Percentiles rank a stretch among this genome's conserved stretches.
These are phyloP conservation scores for Hibiscus trionum DNA, from an alignment of 345 rosid genomes.

Conservation along the genomic window DNA sequence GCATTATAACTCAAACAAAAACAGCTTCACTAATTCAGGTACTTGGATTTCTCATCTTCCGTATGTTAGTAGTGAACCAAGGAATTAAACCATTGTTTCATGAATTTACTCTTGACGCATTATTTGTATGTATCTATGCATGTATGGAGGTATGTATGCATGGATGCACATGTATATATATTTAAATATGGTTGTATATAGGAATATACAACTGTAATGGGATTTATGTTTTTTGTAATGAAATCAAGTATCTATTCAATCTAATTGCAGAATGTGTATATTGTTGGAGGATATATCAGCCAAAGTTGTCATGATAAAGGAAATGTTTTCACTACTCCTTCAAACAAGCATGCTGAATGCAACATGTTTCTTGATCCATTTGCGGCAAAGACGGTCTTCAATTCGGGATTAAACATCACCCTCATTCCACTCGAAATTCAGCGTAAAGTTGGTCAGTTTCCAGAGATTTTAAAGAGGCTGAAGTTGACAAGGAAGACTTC, in stretches of 20 bases:
- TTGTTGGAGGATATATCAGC: constrained; percentile 79
- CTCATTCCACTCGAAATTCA: constrained; percentile 64
- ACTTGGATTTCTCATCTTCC: constrained; percentile 2
- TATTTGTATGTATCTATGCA: not conserved
- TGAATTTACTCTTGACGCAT: not conserved
- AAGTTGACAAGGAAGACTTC: constrained; percentile 33
- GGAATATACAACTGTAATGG: too few relatives aligned
- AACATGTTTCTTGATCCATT: constrained; percentile 85
- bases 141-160: not conserved
- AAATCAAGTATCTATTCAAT: not conserved
- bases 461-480: constrained; percentile 26
- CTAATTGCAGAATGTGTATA: constrained; percentile 49
- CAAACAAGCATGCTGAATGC: constrained; percentile 58
- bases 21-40: constrained; percentile 52
- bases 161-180: not conserved
- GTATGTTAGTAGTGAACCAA: not conserved
- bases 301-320: constrained; percentile 34
- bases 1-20: constrained; percentile 38
- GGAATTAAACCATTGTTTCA: not conserved
- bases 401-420: constrained; percentile 53
- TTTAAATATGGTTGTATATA: not conserved
- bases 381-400: constrained; percentile 65
- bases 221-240: not conserved
- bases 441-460: constrained; percentile 40
- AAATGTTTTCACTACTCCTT: constrained; percentile 42